Conservation (phyloP, 75 land plant genomes). For the Cunninghamia lanceolata region DNA sequence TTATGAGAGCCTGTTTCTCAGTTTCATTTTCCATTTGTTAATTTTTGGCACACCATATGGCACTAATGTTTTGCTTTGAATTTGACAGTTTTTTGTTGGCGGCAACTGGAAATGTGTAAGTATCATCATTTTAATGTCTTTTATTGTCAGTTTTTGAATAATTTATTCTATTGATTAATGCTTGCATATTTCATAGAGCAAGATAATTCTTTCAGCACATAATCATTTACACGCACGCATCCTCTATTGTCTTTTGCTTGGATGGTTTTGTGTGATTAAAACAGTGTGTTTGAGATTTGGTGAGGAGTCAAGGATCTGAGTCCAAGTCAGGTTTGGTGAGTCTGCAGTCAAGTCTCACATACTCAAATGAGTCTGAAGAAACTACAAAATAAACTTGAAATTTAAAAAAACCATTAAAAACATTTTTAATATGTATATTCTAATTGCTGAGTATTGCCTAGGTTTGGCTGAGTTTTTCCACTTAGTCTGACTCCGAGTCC, state of each 20-base stretch:
- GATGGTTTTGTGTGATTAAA: not conserved
- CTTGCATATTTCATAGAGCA: constrained; percentile 3
- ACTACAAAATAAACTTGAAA: no score
- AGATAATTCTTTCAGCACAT: not conserved
- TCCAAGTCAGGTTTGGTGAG: no score
- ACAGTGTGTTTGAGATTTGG: no score
- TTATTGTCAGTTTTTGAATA: not conserved
- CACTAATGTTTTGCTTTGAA: constrained; percentile 8
- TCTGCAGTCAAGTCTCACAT: no score
- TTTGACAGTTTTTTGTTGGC: constrained; percentile 93
- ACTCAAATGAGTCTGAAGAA: no score
- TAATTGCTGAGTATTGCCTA: no score
- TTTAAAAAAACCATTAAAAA: no score
- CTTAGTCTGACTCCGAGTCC: no score
- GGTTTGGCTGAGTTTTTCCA: no score
- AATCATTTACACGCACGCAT: not conserved
- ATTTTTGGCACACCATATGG: not conserved
- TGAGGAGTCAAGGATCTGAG: no score
- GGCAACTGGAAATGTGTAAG: constrained; percentile 99
- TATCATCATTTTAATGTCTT: not conserved
- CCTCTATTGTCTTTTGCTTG: not conserved
- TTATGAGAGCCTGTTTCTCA: not conserved
- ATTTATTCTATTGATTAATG: not conserved
- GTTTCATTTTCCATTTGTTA: not conserved
- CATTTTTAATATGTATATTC: no score